Conservation (phyloP, 176 grass and related monocot species). For the Pharus latifolius region DNA sequence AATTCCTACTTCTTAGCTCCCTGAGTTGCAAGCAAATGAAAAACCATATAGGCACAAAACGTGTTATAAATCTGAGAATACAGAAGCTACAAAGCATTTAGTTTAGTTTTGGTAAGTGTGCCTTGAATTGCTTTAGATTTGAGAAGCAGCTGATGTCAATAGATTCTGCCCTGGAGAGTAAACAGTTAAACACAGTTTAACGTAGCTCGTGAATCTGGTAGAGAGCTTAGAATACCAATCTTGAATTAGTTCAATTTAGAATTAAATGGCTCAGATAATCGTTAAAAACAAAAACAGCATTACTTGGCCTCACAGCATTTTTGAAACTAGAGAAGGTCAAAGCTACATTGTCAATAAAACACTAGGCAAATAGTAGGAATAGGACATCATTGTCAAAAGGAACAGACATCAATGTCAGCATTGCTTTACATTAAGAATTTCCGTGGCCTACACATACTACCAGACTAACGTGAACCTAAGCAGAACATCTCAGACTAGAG, state of each 20-base stretch:
- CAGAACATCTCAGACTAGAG: neutral
- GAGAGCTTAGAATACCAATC: no score
- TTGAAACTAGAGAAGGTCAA: neutral
- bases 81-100: no score
- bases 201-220: no score
- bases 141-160: no score
- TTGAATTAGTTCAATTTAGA: neutral
- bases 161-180: no score
- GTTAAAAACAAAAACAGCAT: neutral
- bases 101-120: no score
- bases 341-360: conserved; percentile 33
- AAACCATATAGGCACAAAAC: neutral
- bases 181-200: no score
- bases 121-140: no score
- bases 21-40: neutral
- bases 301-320: neutral
- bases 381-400: no score
- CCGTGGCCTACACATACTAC: neutral
- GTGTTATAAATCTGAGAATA: neutral
- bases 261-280: neutral
- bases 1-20: neutral
- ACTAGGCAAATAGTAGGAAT: conserved; percentile 1
- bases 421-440: conserved; percentile 27
- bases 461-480: conserved; percentile 1
- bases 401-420: conserved; percentile 4